phyloP scores from a whole-genome alignment of 164 flowering plant genomes.

The Tinospora cordifolia region DNA sequence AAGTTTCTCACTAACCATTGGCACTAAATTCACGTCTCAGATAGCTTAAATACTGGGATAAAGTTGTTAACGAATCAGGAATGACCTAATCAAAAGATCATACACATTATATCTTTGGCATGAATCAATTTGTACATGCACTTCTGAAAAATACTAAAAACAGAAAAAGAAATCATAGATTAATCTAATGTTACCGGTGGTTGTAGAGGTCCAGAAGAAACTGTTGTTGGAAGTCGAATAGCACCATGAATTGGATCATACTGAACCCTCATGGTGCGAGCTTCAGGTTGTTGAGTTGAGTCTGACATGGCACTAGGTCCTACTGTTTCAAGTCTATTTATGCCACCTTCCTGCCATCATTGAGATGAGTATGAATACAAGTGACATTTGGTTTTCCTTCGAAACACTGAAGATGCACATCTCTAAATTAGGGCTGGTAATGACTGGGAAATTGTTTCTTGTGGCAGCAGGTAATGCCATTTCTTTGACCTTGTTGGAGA shows the following conservation, averaged over 20 bases:
- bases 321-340: constrained; percentile 25
- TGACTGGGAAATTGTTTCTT: neutral
- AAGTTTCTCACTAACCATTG: constrained; percentile 33
- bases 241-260: constrained; percentile 26
- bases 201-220: constrained; percentile 44
- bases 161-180: neutral
- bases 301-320: constrained; percentile 22
- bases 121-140: neutral
- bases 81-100: constrained; percentile 45
- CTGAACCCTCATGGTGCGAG: constrained; percentile 25
- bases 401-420: neutral
- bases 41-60: constrained; percentile 54
- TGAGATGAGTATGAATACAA: neutral
- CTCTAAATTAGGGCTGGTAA: neutral
- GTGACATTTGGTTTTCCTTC: neutral
- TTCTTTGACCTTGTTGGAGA: neutral
- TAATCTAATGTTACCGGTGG: constrained; percentile 43
- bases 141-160: neutral
- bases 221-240: constrained; percentile 37
- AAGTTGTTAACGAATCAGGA: constrained; percentile 76
- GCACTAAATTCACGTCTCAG: constrained; percentile 51
- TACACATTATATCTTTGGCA: neutral
- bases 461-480: neutral
- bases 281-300: constrained; percentile 31
- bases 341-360: constrained; percentile 31